Percentiles rank a stretch among this genome's conserved stretches.
Conservation (phyloP, 345 rosid genomes). For the Populus deltoides region DNA sequence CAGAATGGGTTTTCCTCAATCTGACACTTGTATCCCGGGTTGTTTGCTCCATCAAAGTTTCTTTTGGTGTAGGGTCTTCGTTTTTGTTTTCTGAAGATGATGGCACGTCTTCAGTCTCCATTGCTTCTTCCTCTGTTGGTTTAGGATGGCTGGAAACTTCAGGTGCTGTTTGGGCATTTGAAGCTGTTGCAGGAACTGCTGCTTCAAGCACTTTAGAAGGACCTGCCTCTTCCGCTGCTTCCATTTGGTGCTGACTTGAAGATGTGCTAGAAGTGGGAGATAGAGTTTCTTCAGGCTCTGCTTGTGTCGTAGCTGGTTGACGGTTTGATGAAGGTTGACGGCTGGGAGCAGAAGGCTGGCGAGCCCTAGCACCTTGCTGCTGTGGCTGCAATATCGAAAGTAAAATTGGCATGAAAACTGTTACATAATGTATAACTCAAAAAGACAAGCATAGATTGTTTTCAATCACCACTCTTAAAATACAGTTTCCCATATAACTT, state of each 20-base stretch:
- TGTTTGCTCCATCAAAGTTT: slow-evolving; percentile 52
- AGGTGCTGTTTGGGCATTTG: slow-evolving; percentile 27
- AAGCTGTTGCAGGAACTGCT: slow-evolving; percentile 26
- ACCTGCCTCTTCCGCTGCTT: slow-evolving; percentile 37
- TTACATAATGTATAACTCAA: background rate
- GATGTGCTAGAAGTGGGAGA: slow-evolving; percentile 69
- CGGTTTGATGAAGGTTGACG: slow-evolving; percentile 23
- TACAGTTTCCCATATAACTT: background rate
- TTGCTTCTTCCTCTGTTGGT: slow-evolving; percentile 41
- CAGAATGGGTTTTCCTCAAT: slow-evolving; percentile 53
- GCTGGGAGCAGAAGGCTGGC: slow-evolving; percentile 37
- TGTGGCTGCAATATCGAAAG: slow-evolving; percentile 31
- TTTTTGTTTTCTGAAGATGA: slow-evolving; percentile 41
- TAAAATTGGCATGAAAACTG: background rate
- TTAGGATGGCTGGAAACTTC: slow-evolving; percentile 32
- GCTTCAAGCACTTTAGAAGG: slow-evolving; percentile 39
- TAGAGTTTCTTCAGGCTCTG: slow-evolving; percentile 53
- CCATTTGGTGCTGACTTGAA: slow-evolving; percentile 57
- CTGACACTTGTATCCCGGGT: slow-evolving; percentile 37
- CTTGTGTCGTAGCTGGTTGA: slow-evolving; percentile 35
- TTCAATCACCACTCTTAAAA: background rate
- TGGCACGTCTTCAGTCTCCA: slow-evolving; percentile 39
- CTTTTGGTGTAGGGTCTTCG: slow-evolving; percentile 45
- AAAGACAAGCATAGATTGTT: background rate
- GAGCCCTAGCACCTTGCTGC: slow-evolving; percentile 32